Evolutionary conservation across 2,329 filamentous ascomycete species (phyloP).

Genomic region (Simplicillium aogashimaense): DNA sequence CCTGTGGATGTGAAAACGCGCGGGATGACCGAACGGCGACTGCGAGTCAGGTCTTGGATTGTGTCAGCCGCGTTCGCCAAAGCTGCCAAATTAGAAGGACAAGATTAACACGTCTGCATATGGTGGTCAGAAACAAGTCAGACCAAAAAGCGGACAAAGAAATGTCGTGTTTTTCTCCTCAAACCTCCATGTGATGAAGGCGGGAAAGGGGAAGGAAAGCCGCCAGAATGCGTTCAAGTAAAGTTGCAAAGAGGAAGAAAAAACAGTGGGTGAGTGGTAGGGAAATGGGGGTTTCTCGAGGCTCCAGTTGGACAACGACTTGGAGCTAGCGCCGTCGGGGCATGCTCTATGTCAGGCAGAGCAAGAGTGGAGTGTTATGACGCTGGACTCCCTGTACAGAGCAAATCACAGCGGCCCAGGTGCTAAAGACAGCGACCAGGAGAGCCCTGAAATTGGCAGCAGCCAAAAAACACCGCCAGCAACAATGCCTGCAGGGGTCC

Average conservation of each 20-base stretch:
- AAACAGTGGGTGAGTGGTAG: background rate
- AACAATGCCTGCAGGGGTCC: background rate
- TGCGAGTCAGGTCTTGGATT: background rate
- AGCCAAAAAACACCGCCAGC: background rate
- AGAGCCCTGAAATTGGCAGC: no score
- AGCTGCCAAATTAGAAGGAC: background rate
- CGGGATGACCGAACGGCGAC: no score
- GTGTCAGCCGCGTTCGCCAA: background rate
- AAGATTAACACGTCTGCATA: background rate
- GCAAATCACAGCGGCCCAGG: no score
- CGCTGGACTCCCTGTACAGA: conserved; percentile 1
- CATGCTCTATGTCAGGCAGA: conserved; percentile 5
- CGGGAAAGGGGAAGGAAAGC: background rate
- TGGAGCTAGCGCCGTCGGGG: conserved; percentile 1
- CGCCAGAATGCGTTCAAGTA: background rate
- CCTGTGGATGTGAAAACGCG: no score
- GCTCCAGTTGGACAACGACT: background rate
- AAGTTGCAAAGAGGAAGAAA: background rate
- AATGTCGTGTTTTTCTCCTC: background rate
- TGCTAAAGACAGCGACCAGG: conserved; percentile 2
- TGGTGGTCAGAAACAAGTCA: background rate
- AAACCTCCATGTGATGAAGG: background rate
- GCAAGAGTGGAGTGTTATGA: conserved; percentile 1
- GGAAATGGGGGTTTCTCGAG: no score
- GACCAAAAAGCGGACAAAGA: background rate